These are phyloP conservation scores for Leucogyrophana mollusca DNA, from an alignment of 768 basidiomycete genomes.

Conservation along the genomic window DNA sequence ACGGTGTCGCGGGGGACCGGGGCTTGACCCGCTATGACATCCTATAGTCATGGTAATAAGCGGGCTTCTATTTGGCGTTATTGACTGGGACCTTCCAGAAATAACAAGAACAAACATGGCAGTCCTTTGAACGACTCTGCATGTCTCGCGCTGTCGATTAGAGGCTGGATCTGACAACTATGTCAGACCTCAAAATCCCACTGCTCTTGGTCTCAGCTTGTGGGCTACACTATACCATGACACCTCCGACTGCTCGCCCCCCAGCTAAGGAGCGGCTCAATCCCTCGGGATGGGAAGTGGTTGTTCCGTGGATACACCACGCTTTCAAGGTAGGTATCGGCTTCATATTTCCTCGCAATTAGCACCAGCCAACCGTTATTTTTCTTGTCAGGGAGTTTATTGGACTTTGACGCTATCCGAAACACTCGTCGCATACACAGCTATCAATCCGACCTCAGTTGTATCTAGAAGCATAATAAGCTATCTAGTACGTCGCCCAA, in stretches of 20 bases:
- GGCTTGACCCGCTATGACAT: too few species aligned
- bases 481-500: neutral
- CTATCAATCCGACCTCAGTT: neutral
- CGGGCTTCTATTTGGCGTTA: too few species aligned
- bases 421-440: neutral
- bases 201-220: neutral
- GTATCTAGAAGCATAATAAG: conserved; percentile 5
- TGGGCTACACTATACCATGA: conserved; percentile 2
- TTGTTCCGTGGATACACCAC: neutral
- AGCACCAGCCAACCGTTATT: too few species aligned
- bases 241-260: conserved; percentile 16
- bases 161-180: too few species aligned
- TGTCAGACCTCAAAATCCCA: conserved; percentile 5
- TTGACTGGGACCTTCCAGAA: too few species aligned
- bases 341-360: neutral
- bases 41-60: too few species aligned
- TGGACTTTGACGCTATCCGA: conserved; percentile 12
- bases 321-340: neutral
- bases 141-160: too few species aligned
- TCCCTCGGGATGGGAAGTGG: conserved; percentile 7
- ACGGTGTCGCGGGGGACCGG: too few species aligned
- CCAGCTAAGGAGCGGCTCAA: conserved; percentile 10
- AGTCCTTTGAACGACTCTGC: too few species aligned
- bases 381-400: neutral
- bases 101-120: too few species aligned